These are phyloP conservation scores for Cubamyces lactineus DNA, from an alignment of 768 basidiomycete species.

Conservation along the genomic window DNA sequence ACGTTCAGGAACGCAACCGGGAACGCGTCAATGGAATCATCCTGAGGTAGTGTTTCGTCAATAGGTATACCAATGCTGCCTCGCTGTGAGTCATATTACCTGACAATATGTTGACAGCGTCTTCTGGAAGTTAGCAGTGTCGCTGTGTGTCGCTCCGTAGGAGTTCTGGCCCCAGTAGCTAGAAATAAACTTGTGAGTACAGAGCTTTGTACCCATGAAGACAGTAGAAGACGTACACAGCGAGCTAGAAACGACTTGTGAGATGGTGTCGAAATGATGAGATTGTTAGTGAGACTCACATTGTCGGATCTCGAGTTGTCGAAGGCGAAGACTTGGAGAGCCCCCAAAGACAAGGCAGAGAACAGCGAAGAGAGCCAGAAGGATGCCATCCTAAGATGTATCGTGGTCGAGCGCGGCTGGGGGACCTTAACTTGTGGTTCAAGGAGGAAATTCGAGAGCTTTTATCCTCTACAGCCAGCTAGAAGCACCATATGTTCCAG, in stretches of 20 bases:
- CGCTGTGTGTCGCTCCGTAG: constrained; percentile 53
- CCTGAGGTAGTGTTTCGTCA: constrained; percentile 38
- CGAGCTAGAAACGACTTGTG: too few relatives aligned
- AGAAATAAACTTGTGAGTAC: too few relatives aligned
- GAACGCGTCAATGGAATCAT: constrained; percentile 58
- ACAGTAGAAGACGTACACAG: too few relatives aligned
- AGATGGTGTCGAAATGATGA: too few relatives aligned
- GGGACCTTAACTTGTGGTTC: constrained; percentile 3
- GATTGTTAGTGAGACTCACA: too few relatives aligned
- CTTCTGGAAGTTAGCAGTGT: constrained; percentile 54
- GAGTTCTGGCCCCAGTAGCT: constrained; percentile 65
- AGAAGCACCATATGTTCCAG: constrained; percentile 11
- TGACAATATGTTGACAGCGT: constrained; percentile 55
- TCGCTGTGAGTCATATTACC: constrained; percentile 31
- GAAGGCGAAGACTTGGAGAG: constrained; percentile 20
- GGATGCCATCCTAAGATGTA: constrained; percentile 17
- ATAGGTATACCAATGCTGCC: neutral
- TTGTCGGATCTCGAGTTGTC: constrained; percentile 26
- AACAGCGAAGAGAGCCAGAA: constrained; percentile 18
- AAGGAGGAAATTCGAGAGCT: neutral
- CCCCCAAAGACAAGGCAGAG: constrained; percentile 14
- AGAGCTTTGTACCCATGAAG: too few relatives aligned
- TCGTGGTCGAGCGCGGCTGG: neutral
- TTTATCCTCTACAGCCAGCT: constrained; percentile 10
- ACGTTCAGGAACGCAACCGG: constrained; percentile 65